Percentiles rank a stretch among this genome's conserved stretches.
Conservation (phyloP, 1,139 yeast genomes). For the Entelexis paramagnoliae region DNA sequence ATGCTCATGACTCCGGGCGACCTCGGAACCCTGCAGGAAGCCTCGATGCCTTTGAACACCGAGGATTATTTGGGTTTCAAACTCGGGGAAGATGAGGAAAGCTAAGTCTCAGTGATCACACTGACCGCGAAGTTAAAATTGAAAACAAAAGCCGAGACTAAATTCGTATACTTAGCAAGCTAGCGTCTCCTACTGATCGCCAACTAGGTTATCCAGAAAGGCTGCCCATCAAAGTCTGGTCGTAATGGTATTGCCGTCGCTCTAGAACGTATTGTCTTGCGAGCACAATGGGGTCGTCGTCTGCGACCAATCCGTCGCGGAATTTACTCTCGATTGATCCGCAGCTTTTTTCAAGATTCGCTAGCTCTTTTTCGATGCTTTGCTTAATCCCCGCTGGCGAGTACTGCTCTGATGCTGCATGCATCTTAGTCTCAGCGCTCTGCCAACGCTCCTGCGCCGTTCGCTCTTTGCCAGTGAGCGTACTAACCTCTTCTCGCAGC, state of each 20-base stretch:
- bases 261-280: conserved; percentile 4
- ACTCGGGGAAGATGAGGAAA: conserved; percentile 42
- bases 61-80: conserved; percentile 77
- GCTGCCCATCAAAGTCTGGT: no score
- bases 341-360: neutral
- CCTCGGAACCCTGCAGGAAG: conserved; percentile 90
- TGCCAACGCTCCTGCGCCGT: neutral
- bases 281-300: neutral
- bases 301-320: neutral
- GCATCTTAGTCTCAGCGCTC: neutral
- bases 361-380: neutral
- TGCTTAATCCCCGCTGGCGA: neutral
- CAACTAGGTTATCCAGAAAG: neutral
- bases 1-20: conserved; percentile 75
- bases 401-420: neutral
- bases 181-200: no score
- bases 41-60: conserved; percentile 57
- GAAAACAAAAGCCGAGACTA: no score
- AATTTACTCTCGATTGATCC: neutral
- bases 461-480: neutral
- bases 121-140: no score
- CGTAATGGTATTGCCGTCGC: neutral
- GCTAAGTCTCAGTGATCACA: no score
- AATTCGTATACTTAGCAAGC: no score
- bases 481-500: neutral